phyloP scores from a whole-genome alignment of 2,329 filamentous ascomycete species.

The Leptodontidium sp. region DNA sequence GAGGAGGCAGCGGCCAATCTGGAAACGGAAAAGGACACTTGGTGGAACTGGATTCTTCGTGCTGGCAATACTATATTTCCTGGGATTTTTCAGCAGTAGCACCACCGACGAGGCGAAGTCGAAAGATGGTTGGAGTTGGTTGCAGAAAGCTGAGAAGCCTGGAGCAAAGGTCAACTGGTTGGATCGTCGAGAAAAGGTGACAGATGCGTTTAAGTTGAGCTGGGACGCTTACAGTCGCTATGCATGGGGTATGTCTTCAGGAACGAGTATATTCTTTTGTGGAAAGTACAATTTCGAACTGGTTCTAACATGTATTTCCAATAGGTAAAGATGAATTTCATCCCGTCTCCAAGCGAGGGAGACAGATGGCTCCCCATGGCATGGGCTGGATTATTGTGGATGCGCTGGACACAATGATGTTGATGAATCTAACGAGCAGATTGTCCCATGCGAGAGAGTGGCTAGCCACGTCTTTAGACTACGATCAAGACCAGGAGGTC shows the following conservation, averaged over 20 bases:
- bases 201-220: constrained; percentile 88
- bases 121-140: constrained; percentile 64
- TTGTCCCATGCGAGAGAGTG: constrained; percentile 87
- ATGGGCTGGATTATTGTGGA: constrained; percentile 99
- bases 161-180: constrained; percentile 72
- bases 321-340: constrained; percentile 85
- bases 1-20: constrained; percentile 64
- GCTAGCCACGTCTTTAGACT: constrained; percentile 82
- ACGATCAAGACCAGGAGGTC: constrained; percentile 93
- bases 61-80: constrained; percentile 72
- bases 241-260: constrained; percentile 77
- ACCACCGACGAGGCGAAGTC: constrained; percentile 44
- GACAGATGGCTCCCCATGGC: constrained; percentile 86
- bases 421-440: constrained; percentile 95
- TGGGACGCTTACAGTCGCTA: constrained; percentile 94
- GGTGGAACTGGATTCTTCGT: constrained; percentile 61
- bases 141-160: constrained; percentile 57
- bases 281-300: constrained; percentile 2
- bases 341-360: constrained; percentile 79
- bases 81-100: constrained; percentile 63
- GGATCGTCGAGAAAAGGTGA: constrained; percentile 79
- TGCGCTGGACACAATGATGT: constrained; percentile 92
- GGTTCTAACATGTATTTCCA: constrained; percentile 46
- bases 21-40: constrained; percentile 69
- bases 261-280: not conserved